Evolutionary conservation across 2,329 filamentous ascomycete genomes (phyloP), one percentile per base, ranked within the genome.

Genomic region (Ambrosiella xylebori): DNA sequence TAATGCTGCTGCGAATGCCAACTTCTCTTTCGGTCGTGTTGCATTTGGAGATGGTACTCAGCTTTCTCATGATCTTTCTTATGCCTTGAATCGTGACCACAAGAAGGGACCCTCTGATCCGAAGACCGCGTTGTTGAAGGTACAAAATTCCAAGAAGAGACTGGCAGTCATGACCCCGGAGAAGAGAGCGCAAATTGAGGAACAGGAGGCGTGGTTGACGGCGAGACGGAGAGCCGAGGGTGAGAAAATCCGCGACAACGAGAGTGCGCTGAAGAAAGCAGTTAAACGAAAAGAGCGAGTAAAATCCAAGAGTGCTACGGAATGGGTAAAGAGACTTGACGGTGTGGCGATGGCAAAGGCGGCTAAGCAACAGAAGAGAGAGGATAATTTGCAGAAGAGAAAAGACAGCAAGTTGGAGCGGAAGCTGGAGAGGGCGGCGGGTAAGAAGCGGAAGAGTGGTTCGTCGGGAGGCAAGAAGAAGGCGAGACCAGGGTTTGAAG

Each of bases 201-300:
- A 96, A 70, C 97, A 97, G 74, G 91, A 98, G 65, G 75, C 84
- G 59, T 98, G 93, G 93, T 76, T 96, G 60, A 91, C 86, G 53
- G 93, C 93, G 1, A 85, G 91, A 70, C 88, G 88, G 70, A 82
- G 86, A 27, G 88, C 85, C 1, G 87, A 95, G 68, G 93, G 93
- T 54, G 90, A 95, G 67, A 86, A 88, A 67, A 84, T 96, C 39
- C 82, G 82, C 61, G 89, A 97, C 66, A 88, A 95, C 68, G 88
- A 88, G 62, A 81, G 79, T 51, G 72, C 95, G 59, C 77, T 98
- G 36, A 96, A 95, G 76, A 96, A 95, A 76, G 86, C 90, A 0
- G 75, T 97, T 63, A 96, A 96, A 78, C 83, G 91, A 64, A 94
- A 95, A 74, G 88, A 96, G 66, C 81, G 84, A 64, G 75, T 79